Evolutionary conservation across 1,284 basidiomycete genomes (phyloP).

Genomic region (Naganishia cerealis): DNA sequence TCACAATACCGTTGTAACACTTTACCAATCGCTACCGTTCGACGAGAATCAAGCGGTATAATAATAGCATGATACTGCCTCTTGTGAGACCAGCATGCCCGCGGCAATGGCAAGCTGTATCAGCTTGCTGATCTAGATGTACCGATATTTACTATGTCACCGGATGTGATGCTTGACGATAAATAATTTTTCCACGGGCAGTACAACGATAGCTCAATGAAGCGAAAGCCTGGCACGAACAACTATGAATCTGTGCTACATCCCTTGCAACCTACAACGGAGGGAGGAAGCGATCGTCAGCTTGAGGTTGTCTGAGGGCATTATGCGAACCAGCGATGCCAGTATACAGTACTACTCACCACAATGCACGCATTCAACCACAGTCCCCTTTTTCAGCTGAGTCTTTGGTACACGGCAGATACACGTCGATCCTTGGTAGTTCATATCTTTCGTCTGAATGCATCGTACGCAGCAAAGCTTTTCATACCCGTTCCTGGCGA

Average conservation of each 20-base stretch:
- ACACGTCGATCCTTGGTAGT: slow-evolving; percentile 98
- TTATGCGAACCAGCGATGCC: background rate
- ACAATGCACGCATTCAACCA: slow-evolving; percentile 97
- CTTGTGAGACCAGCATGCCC: background rate
- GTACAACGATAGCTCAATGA: slow-evolving; percentile 12
- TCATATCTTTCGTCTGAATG: slow-evolving; percentile 98
- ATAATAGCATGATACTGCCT: background rate
- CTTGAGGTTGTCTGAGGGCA: too few relatives aligned
- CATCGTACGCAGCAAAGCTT: slow-evolving; percentile 96
- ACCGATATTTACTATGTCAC: background rate
- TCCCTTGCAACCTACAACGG: slow-evolving; percentile 67
- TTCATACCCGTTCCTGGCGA: slow-evolving; percentile 75
- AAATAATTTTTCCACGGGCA: background rate
- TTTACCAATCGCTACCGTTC: background rate
- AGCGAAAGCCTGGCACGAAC: background rate
- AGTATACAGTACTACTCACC: slow-evolving; percentile 61
- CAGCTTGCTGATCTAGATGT: background rate
- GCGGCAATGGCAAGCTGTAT: too few relatives aligned
- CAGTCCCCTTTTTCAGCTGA: slow-evolving; percentile 80
- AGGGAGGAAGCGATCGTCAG: background rate
- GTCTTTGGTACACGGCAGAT: slow-evolving; percentile 96
- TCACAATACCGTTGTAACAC: background rate
- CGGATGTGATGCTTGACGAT: background rate
- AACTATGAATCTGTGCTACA: slow-evolving; percentile 76
- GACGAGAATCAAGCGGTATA: background rate